Conservation (phyloP, 805 yeast species). For the Candida anglica region DNA sequence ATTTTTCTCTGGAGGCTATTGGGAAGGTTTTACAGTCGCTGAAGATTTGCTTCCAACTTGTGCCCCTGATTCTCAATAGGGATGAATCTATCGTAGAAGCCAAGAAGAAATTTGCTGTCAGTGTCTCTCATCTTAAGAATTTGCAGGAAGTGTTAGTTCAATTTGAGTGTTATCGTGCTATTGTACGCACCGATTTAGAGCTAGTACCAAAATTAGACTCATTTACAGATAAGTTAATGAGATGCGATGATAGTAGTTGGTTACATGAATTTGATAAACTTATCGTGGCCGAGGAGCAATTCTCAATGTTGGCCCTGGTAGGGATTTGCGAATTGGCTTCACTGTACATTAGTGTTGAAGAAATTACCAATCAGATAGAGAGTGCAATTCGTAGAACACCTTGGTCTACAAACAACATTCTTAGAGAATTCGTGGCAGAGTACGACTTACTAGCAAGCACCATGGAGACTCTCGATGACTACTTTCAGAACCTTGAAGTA, state of each 20-base stretch:
- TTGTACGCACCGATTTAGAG: slow-evolving; percentile 2
- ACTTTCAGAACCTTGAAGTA: slow-evolving; percentile 1
- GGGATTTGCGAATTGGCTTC: slow-evolving; percentile 3
- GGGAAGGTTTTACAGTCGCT: background rate
- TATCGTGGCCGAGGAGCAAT: slow-evolving; percentile 1
- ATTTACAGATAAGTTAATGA: background rate
- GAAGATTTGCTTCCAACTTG: slow-evolving; percentile 1
- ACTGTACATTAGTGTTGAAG: slow-evolving; percentile 1
- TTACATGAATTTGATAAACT: slow-evolving; percentile 1
- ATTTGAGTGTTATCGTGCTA: slow-evolving; percentile 2
- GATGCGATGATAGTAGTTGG: background rate
- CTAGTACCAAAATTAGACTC: background rate
- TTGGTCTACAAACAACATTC: background rate
- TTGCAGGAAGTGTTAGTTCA: slow-evolving; percentile 2
- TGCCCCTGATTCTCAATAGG: too few species aligned
- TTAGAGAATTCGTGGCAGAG: background rate
- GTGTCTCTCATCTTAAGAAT: too few species aligned
- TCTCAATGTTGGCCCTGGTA: slow-evolving; percentile 5
- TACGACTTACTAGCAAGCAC: slow-evolving; percentile 1
- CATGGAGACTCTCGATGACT: slow-evolving; percentile 1
- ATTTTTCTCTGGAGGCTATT: background rate
- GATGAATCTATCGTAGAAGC: too few species aligned
- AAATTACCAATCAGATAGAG: background rate
- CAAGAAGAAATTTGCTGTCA: too few species aligned
- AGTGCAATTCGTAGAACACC: background rate